Conservation (phyloP, 2,329 filamentous ascomycete genomes). For the Cladosporium sp. region DNA sequence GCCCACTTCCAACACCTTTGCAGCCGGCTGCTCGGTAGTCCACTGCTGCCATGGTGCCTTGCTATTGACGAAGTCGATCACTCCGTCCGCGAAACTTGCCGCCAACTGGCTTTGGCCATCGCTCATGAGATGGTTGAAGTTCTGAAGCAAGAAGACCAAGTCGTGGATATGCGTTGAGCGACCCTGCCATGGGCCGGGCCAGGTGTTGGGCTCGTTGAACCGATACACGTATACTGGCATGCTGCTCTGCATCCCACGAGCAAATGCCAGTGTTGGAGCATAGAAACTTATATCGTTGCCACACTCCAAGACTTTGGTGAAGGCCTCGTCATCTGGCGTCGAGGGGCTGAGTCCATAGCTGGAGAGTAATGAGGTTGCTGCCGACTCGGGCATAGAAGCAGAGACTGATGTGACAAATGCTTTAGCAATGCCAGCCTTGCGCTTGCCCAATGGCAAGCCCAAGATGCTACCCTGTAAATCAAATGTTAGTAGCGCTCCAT, state of each 20-base stretch:
- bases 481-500: not conserved
- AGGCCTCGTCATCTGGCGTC: conserved; percentile 36
- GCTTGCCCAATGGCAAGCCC: conserved; percentile 17
- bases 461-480: conserved; percentile 19
- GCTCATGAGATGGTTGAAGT: conserved; percentile 38
- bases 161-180: conserved; percentile 43
- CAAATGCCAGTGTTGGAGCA: conserved; percentile 39
- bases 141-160: conserved; percentile 43
- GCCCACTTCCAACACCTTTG: conserved; percentile 14
- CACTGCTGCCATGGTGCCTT: conserved; percentile 31
- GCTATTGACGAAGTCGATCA: conserved; percentile 38
- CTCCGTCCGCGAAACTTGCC: conserved; percentile 32
- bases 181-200: conserved; percentile 39
- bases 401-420: conserved; percentile 33
- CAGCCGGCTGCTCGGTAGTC: conserved; percentile 25
- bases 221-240: conserved; percentile 36
- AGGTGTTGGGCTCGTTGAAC: conserved; percentile 47
- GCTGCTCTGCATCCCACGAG: conserved; percentile 19
- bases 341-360: conserved; percentile 37
- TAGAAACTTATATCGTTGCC: conserved; percentile 45
- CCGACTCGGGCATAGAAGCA: conserved; percentile 26
- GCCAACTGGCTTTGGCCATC: conserved; percentile 30
- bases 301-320: conserved; percentile 40
- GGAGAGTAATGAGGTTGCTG: conserved; percentile 29
- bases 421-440: conserved; percentile 27